A percentile compares a stretch with the other conserved stretches of the same genome.
Evolutionary conservation across 768 basidiomycete species (phyloP).

Genomic region (Saitozyma podzolica): DNA sequence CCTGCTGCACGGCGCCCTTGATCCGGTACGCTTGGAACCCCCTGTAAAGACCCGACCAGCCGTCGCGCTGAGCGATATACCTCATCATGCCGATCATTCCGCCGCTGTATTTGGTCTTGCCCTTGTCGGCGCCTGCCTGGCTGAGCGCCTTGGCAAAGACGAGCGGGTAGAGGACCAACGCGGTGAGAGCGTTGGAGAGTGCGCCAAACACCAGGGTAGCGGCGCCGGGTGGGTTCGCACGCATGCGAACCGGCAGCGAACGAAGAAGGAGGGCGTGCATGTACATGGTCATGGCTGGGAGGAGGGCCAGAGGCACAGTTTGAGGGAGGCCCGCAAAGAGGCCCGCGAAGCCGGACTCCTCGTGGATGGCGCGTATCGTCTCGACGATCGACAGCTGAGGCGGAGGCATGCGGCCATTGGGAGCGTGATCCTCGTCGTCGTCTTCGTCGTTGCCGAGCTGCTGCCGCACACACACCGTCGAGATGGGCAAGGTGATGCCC

Average conservation of each 20-base stretch:
- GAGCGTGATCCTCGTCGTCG: conserved; percentile 10
- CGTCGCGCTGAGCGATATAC: conserved; percentile 18
- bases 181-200: conserved; percentile 36
- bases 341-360: conserved; percentile 25
- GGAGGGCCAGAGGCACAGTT: conserved; percentile 35
- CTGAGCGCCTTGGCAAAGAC: conserved; percentile 33
- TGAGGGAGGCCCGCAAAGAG: conserved; percentile 34
- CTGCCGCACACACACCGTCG: conserved; percentile 37
- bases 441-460: conserved; percentile 22
- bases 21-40: conserved; percentile 40
- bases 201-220: conserved; percentile 36
- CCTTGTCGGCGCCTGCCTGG: conserved; percentile 17
- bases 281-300: conserved; percentile 42
- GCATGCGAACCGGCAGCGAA: conserved; percentile 17
- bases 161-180: conserved; percentile 42
- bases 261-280: conserved; percentile 33
- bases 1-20: conserved; percentile 44
- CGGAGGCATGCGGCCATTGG: neutral
- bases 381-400: conserved; percentile 8
- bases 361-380: conserved; percentile 21
- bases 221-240: conserved; percentile 25
- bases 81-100: conserved; percentile 1
- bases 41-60: conserved; percentile 31
- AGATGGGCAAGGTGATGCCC: conserved; percentile 38
- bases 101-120: neutral